Evolutionary conservation across 768 basidiomycete genomes (phyloP).

Genomic region (Cyclocybe cylindracea): DNA sequence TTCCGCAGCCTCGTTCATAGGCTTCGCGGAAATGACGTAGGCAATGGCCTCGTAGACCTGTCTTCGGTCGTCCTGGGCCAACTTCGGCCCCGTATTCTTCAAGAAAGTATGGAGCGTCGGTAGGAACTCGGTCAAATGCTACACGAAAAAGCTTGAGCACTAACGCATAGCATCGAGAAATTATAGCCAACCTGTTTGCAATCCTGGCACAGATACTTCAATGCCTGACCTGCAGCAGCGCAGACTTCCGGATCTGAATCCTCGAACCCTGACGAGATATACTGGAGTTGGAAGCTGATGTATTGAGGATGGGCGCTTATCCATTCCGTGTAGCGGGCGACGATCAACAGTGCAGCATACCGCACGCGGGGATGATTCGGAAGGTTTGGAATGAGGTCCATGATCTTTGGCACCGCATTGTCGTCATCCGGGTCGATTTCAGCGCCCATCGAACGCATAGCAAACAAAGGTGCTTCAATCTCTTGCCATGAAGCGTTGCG

Average conservation of each 20-base stretch:
- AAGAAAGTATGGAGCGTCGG: constrained; percentile 92
- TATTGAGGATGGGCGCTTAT: constrained; percentile 87
- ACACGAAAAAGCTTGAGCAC: constrained; percentile 7
- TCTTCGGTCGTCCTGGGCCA: constrained; percentile 84
- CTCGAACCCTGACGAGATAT: constrained; percentile 91
- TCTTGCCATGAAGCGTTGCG: constrained; percentile 87
- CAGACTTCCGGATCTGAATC: constrained; percentile 78
- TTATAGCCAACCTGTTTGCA: constrained; percentile 71
- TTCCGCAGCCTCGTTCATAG: constrained; percentile 82
- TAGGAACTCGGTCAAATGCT: constrained; percentile 91
- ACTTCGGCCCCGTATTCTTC: constrained; percentile 71
- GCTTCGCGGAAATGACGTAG: constrained; percentile 93
- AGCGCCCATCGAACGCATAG: constrained; percentile 97
- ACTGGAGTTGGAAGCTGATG: constrained; percentile 82
- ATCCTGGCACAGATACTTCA: constrained; percentile 97
- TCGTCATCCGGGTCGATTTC: constrained; percentile 84
- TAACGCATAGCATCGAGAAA: neutral
- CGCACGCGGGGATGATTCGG: constrained; percentile 90
- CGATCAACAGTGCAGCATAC: constrained; percentile 93
- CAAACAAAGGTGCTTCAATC: constrained; percentile 96
- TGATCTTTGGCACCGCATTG: constrained; percentile 90
- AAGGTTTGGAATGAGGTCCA: constrained; percentile 89
- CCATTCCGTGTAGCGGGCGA: constrained; percentile 97
- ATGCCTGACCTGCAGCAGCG: constrained; percentile 92
- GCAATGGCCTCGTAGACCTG: constrained; percentile 97